phyloP scores from a whole-genome alignment of 139 green algal genomes.

The Tetratostichococcus sp. region DNA sequence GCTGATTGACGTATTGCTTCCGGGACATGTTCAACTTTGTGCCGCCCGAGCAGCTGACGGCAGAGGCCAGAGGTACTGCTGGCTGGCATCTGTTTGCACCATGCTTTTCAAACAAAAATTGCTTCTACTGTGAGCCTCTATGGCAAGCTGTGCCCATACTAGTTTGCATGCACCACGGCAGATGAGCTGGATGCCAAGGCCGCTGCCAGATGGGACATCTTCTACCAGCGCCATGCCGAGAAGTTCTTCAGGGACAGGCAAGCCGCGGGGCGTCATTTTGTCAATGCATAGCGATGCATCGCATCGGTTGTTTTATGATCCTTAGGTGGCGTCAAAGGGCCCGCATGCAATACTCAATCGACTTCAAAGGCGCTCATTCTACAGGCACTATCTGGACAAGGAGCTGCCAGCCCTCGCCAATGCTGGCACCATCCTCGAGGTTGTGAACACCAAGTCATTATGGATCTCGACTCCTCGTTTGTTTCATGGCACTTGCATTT shows the following conservation, averaged over 20 bases:
- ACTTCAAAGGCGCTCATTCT: neutral
- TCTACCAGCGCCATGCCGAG: slow-evolving; percentile 67
- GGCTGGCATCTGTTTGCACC: too few relatives aligned
- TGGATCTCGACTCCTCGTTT: neutral
- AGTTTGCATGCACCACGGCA: slow-evolving; percentile 10
- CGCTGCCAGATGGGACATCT: slow-evolving; percentile 70
- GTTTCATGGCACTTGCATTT: neutral
- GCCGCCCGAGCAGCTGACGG: neutral
- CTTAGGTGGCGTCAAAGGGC: too few relatives aligned
- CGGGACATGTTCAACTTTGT: neutral
- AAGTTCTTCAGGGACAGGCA: slow-evolving; percentile 64
- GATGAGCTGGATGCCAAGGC: slow-evolving; percentile 61
- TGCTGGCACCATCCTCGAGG: slow-evolving; percentile 41
- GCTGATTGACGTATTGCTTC: too few relatives aligned
- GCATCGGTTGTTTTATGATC: too few relatives aligned
- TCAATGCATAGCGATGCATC: too few relatives aligned
- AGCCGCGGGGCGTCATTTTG: neutral
- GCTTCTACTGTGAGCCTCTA: too few relatives aligned
- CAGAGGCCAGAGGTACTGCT: neutral
- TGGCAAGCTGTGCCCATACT: too few relatives aligned
- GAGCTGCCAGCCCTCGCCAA: slow-evolving; percentile 55
- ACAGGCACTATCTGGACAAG: slow-evolving; percentile 75
- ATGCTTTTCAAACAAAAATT: too few relatives aligned
- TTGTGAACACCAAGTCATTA: neutral
- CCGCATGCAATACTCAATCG: neutral